Conservation (phyloP, 2,329 filamentous ascomycete genomes). For the Paramyrothecium sp. region DNA sequence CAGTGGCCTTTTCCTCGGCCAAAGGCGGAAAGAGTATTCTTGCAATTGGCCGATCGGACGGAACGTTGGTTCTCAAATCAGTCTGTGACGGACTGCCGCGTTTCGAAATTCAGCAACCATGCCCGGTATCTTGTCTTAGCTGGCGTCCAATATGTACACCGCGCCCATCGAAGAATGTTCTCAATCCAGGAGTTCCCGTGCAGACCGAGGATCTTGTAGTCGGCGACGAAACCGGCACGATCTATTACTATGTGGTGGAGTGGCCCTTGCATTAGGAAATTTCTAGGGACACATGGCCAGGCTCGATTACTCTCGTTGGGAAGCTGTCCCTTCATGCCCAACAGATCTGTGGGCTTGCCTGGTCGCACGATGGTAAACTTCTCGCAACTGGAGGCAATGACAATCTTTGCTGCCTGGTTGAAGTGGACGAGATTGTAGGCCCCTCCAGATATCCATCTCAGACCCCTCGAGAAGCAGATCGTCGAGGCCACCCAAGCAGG, state of each 20-base stretch:
- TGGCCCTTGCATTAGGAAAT: conserved; percentile 71
- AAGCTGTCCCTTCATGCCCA: conserved; percentile 78
- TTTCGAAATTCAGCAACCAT: conserved; percentile 72
- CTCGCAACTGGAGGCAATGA: conserved; percentile 94
- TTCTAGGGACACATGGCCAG: conserved; percentile 66
- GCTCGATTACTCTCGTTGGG: conserved; percentile 73
- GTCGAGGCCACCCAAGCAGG: neutral
- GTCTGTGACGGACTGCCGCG: conserved; percentile 67
- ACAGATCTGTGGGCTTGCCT: conserved; percentile 91
- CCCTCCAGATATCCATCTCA: conserved; percentile 1
- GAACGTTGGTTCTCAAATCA: conserved; percentile 75
- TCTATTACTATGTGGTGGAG: conserved; percentile 89
- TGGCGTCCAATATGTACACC: conserved; percentile 68
- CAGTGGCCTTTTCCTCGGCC: conserved; percentile 83
- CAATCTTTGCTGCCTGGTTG: conserved; percentile 82
- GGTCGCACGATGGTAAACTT: conserved; percentile 71
- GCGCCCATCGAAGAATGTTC: conserved; percentile 50
- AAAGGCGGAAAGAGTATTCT: conserved; percentile 76
- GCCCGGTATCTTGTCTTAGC: conserved; percentile 73
- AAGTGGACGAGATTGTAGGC: conserved; percentile 57
- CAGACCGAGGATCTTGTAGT: conserved; percentile 81
- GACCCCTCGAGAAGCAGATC: conserved; percentile 1
- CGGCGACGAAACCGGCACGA: conserved; percentile 76
- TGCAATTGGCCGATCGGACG: conserved; percentile 78
- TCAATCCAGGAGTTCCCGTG: conserved; percentile 48